Evolutionary conservation across 257 asterid species (phyloP).

Genomic region (Rauvolfia tetraphylla): DNA sequence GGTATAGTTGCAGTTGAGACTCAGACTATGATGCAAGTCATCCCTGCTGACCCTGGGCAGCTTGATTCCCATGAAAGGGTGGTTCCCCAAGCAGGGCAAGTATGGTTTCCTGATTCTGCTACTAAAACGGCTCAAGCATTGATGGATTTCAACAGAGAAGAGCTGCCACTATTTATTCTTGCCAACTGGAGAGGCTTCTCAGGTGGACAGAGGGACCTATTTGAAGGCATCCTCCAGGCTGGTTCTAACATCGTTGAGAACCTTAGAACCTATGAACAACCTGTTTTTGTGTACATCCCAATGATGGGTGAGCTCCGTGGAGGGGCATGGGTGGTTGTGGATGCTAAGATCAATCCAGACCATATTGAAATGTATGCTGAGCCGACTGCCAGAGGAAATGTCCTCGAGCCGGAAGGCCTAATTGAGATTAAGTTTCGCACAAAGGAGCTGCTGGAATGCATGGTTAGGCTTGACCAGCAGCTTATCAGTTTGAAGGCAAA

Average conservation of each 20-base stretch:
- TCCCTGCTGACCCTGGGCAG: constrained; percentile 98
- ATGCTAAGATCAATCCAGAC: constrained; percentile 86
- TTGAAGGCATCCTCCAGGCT: constrained; percentile 96
- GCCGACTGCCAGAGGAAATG: constrained; percentile 83
- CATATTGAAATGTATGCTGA: constrained; percentile 94
- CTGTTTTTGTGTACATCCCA: constrained; percentile 90
- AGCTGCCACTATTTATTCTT: constrained; percentile 84
- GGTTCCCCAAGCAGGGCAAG: constrained; percentile 98
- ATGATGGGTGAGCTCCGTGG: constrained; percentile 98
- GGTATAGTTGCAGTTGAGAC: constrained; percentile 98
- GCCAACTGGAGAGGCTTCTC: constrained; percentile 99
- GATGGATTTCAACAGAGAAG: constrained; percentile 88
- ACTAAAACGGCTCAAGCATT: constrained; percentile 90
- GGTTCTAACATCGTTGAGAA: constrained; percentile 96
- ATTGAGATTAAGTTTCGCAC: constrained; percentile 85
- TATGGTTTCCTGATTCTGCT: constrained; percentile 98
- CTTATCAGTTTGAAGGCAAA: constrained; percentile 54
- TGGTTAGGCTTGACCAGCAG: constrained; percentile 84
- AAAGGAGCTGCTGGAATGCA: constrained; percentile 79
- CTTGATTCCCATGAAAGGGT: constrained; percentile 90
- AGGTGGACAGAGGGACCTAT: constrained; percentile 98
- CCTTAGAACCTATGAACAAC: constrained; percentile 72
- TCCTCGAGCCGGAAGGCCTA: constrained; percentile 92
- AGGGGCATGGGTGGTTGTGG: constrained; percentile 98
- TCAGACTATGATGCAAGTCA: constrained; percentile 93